Evolutionary conservation across 306 rosid genomes (phyloP).

Genomic region (Quercus bicolor): DNA sequence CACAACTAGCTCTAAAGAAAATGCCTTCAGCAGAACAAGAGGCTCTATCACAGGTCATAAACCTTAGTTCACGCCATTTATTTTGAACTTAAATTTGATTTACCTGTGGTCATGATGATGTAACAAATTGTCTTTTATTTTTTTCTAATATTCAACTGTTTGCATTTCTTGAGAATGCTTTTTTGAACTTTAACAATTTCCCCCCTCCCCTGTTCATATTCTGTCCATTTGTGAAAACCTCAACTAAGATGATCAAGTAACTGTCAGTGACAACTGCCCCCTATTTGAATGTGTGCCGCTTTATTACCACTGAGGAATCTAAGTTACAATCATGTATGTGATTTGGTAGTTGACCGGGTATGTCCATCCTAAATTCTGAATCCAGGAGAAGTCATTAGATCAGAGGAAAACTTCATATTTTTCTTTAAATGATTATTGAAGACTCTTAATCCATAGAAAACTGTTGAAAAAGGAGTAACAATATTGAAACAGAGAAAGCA

Average conservation of each 20-base stretch:
- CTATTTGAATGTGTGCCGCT: background rate
- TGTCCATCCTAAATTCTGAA: background rate
- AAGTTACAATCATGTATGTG: background rate
- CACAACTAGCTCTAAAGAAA: conserved; percentile 88
- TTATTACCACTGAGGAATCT: background rate
- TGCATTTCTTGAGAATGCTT: background rate
- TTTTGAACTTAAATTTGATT: background rate
- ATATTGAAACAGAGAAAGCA: background rate
- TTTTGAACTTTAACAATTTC: background rate
- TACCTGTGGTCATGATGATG: background rate
- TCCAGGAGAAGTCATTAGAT: background rate
- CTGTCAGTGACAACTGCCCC: background rate
- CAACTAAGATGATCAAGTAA: background rate
- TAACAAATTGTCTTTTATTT: background rate
- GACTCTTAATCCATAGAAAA: background rate
- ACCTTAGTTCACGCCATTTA: background rate
- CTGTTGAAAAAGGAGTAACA: background rate
- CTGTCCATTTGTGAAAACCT: background rate
- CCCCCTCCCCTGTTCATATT: background rate
- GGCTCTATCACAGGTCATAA: conserved; percentile 82
- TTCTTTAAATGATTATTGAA: background rate
- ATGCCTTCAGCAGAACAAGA: conserved; percentile 99
- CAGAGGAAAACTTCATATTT: background rate
- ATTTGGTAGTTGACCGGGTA: background rate
- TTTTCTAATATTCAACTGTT: background rate